Base-by-base conservation (phyloP, 495 filamentous ascomycete species). In the Venustampulla echinocandica region DNA sequence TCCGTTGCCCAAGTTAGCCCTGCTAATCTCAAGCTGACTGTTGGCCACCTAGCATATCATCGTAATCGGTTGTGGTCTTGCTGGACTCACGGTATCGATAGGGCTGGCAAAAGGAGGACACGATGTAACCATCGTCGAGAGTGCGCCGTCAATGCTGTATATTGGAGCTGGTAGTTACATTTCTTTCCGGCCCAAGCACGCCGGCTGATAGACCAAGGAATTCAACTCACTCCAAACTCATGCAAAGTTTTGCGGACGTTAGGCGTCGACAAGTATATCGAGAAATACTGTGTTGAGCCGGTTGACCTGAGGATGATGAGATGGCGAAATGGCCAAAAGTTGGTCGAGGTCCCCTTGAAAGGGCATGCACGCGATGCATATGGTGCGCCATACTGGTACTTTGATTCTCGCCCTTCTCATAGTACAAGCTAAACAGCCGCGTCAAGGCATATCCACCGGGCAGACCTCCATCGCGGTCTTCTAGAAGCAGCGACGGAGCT, bases 1-100 rank as follows among this genome's bases (percentile, higher is more conserved):
- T n/a, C n/a, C n/a, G n/a, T n/a, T n/a, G n/a, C n/a, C n/a, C n/a
- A n/a, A n/a, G n/a, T n/a, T n/a, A n/a, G n/a, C n/a, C n/a, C n/a
- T n/a, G n/a, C n/a, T n/a, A n/a, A n/a, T n/a, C n/a, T n/a, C n/a
- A n/a, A n/a, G n/a, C n/a, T n/a, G n/a, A n/a, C n/a, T n/a, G n/a
- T n/a, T n/a, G n/a, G n/a, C n/a, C n/a, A n/a, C n/a, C 28, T 30
- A 54, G 51, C 35, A 74, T 58, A 60, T 75, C 17, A 68, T 81
- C n/a, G 71, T 87, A 3, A 66, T 83, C 14, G 82, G 82, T 11
- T 80, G 77, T 13, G 82, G 82, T 13, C 71, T 87, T 14, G 74
- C 74, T 30, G 82, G 82, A 4, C 70, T 87, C 27, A 74, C 74
- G 6, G 73, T 80, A 0, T 80, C 81, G 3, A 82, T 86, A 48